phyloP scores from a whole-genome alignment of 306 rosid genomes.

The Quillaja saponaria region DNA sequence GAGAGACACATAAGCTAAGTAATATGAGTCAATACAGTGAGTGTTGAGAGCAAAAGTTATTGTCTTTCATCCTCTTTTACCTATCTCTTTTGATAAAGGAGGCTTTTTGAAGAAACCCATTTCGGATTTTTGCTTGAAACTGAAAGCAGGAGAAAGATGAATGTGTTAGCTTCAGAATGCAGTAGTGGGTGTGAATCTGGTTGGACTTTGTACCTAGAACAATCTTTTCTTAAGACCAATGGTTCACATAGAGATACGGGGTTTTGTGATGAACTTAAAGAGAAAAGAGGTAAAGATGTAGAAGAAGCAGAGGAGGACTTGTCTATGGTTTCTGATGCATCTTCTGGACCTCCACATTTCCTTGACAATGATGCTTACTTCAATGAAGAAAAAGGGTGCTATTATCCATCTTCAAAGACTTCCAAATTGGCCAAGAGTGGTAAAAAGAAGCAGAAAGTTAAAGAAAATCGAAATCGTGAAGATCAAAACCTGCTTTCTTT shows the following conservation, averaged over 20 bases:
- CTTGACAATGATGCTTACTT: slow-evolving; percentile 45
- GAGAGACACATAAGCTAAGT: slow-evolving; percentile 27
- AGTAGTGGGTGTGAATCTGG: slow-evolving; percentile 92
- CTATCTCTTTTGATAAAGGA: slow-evolving; percentile 37
- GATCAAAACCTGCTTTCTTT: slow-evolving; percentile 44
- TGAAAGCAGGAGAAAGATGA: slow-evolving; percentile 43
- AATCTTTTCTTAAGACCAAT: slow-evolving; percentile 56
- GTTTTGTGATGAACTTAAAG: slow-evolving; percentile 28
- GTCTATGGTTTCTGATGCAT: slow-evolving; percentile 98
- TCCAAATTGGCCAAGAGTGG: slow-evolving; percentile 31
- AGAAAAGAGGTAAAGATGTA: slow-evolving; percentile 30
- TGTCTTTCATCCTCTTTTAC: slow-evolving; percentile 26
- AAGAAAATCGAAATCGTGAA: slow-evolving; percentile 36
- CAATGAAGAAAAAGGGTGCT: slow-evolving; percentile 44
- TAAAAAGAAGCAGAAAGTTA: slow-evolving; percentile 48
- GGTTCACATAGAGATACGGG: slow-evolving; percentile 34
- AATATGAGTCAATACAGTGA: slow-evolving; percentile 29
- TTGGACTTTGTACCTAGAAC: slow-evolving; percentile 90
- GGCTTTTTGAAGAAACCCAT: slow-evolving; percentile 26
- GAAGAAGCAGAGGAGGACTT: slow-evolving; percentile 72
- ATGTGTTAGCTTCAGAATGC: slow-evolving; percentile 68
- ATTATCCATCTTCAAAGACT: slow-evolving; percentile 42
- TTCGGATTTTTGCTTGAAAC: slow-evolving; percentile 11
- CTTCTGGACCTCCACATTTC: slow-evolving; percentile 98
- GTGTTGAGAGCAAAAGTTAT: slow-evolving; percentile 10